Conservation (phyloP, 768 basidiomycete species). For the Kwoniella botswanensis region DNA sequence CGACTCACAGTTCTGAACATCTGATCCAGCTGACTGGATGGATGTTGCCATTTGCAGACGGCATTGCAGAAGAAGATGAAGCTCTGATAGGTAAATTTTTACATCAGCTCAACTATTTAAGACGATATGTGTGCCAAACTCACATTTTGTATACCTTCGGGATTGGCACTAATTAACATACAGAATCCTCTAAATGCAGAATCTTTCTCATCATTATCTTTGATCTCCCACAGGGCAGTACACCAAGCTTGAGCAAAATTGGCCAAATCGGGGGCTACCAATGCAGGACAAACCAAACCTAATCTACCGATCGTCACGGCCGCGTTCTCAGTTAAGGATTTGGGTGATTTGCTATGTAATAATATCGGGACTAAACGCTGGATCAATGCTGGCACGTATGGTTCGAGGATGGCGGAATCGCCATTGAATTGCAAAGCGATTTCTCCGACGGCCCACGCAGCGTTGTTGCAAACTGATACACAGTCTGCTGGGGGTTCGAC, state of each 20-base stretch:
- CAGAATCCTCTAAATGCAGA: constrained; percentile 98
- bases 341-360: constrained; percentile 86
- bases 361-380: constrained; percentile 89
- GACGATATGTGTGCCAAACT: constrained; percentile 43
- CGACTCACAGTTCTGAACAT: constrained; percentile 77
- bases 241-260: constrained; percentile 97
- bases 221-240: constrained; percentile 94
- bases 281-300: constrained; percentile 84
- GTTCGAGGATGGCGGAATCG: constrained; percentile 64
- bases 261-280: constrained; percentile 85
- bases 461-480: constrained; percentile 97
- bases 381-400: constrained; percentile 87
- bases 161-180: constrained; percentile 92
- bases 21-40: constrained; percentile 84
- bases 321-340: constrained; percentile 95
- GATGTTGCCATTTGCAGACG: constrained; percentile 90
- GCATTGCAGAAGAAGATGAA: constrained; percentile 98
- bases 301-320: constrained; percentile 97
- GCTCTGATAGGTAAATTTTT: constrained; percentile 64
- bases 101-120: background rate
- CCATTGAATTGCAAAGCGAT: constrained; percentile 81
- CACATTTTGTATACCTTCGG: constrained; percentile 89
- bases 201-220: constrained; percentile 99
- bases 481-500: constrained; percentile 92
- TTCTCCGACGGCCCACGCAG: constrained; percentile 99